These are phyloP conservation scores for Pachysolen tannophilus DNA, from an alignment of 805 yeast genomes.

Conservation along the genomic window DNA sequence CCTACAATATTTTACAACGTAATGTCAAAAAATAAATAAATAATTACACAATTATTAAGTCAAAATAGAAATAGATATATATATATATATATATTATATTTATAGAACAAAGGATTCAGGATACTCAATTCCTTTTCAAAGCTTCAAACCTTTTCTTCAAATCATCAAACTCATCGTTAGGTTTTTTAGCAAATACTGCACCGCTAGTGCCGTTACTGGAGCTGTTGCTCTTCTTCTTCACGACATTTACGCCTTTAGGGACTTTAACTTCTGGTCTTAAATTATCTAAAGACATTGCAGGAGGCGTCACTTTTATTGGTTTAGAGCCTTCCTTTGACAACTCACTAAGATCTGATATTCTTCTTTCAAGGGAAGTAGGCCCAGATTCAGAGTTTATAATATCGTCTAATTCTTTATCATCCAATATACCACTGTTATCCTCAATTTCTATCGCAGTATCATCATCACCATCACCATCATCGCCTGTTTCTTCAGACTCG, in stretches of 20 bases:
- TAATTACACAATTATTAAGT: too few species aligned
- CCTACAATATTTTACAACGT: too few species aligned
- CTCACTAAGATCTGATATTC: constrained; percentile 16
- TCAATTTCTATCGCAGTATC: constrained; percentile 13
- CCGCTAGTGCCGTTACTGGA: constrained; percentile 10
- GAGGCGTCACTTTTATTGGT: constrained; percentile 35
- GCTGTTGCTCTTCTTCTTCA: constrained; percentile 17
- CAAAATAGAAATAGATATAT: too few species aligned
- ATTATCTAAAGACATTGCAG: constrained; percentile 33
- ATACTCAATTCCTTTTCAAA: constrained; percentile 37
- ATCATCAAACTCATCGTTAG: constrained; percentile 49
- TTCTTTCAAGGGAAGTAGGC: constrained; percentile 15
- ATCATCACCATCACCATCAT: constrained; percentile 24
- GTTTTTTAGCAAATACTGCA: constrained; percentile 12
- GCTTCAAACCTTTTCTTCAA: constrained; percentile 73
- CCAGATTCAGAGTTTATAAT: constrained; percentile 18
- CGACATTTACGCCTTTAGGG: constrained; percentile 31
- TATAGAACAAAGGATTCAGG: too few species aligned
- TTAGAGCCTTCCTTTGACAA: constrained; percentile 17
- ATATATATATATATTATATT: too few species aligned
- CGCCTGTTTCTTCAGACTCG: constrained; percentile 18
- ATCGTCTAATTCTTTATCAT: constrained; percentile 13
- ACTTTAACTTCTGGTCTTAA: constrained; percentile 27
- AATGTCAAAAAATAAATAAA: too few species aligned
- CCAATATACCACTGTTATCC: constrained; percentile 11